A percentile compares a stretch with the other conserved stretches of the same genome.
Evolutionary conservation across 495 filamentous ascomycete species (phyloP).

Genomic region (Trichoderma parareesei): DNA sequence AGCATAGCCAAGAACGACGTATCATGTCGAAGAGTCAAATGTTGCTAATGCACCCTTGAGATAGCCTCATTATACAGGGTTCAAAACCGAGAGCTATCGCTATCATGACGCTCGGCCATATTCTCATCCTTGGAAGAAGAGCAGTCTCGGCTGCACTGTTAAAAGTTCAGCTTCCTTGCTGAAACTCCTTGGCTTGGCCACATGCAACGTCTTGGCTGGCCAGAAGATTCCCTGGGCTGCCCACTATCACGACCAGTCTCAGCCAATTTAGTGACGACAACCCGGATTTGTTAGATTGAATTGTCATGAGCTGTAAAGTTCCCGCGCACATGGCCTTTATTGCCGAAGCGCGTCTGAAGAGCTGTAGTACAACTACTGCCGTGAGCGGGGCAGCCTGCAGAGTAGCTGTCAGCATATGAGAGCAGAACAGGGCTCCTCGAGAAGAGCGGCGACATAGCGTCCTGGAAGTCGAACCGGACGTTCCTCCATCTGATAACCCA

Average conservation of each 20-base stretch:
- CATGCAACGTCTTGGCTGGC: slow-evolving; percentile 3
- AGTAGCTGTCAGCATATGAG: not conserved
- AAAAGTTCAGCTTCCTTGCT: not conserved
- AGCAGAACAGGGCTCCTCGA: not conserved
- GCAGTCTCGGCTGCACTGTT: not conserved
- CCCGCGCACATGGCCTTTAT: not conserved
- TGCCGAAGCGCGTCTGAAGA: not conserved
- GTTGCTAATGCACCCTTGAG: too few relatives aligned
- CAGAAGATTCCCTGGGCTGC: not conserved
- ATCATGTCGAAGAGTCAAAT: too few relatives aligned
- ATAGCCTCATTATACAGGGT: too few relatives aligned
- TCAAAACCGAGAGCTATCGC: too few relatives aligned
- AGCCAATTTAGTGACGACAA: not conserved
- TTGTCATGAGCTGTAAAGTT: not conserved
- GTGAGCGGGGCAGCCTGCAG: not conserved
- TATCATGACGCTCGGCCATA: not conserved
- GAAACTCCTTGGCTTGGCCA: not conserved
- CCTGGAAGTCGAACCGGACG: not conserved
- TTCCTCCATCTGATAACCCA: not conserved
- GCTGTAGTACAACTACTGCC: not conserved
- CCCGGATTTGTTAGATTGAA: not conserved
- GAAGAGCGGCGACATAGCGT: not conserved
- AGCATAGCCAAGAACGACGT: too few relatives aligned
- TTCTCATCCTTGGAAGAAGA: not conserved
- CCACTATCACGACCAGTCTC: not conserved